Conservation (phyloP, 2,329 filamentous ascomycete species). For the Fonsecaea erecta region DNA sequence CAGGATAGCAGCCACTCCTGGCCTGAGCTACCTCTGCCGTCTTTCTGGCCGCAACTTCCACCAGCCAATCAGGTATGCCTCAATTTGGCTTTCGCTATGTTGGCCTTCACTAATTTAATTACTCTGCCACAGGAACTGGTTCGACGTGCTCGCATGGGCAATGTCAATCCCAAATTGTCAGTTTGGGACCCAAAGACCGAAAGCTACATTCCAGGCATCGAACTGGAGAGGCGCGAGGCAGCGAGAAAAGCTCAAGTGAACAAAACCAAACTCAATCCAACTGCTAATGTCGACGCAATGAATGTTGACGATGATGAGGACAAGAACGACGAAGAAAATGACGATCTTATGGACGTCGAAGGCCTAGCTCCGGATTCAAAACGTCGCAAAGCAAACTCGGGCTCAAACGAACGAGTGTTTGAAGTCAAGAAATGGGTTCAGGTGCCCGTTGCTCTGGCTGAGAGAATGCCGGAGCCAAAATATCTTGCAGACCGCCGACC, state of each 20-base stretch:
- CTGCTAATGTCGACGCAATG: constrained; percentile 31
- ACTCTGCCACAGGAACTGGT: constrained; percentile 30
- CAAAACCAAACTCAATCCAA: constrained; percentile 22
- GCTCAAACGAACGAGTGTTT: constrained; percentile 55
- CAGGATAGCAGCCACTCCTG: constrained; percentile 65
- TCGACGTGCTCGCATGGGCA: constrained; percentile 31
- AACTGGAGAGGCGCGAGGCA: constrained; percentile 20
- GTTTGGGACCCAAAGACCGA: constrained; percentile 35
- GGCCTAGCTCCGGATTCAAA: constrained; percentile 26
- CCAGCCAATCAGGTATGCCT: constrained; percentile 45
- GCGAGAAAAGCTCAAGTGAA: constrained; percentile 32
- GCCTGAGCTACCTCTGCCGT: constrained; percentile 86
- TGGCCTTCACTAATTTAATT: neutral
- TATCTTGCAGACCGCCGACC: constrained; percentile 66
- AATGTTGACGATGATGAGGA: constrained; percentile 43
- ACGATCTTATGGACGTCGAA: constrained; percentile 48
- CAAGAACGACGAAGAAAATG: constrained; percentile 46
- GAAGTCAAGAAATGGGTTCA: constrained; percentile 63
- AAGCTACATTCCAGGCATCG: constrained; percentile 38
- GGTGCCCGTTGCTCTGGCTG: constrained; percentile 57
- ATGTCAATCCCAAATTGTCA: constrained; percentile 26
- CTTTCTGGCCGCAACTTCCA: constrained; percentile 77
- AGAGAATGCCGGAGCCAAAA: constrained; percentile 63
- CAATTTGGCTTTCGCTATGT: neutral
- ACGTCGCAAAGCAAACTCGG: constrained; percentile 25